Evolutionary conservation across 495 filamentous ascomycete species (phyloP), one percentile per base, ranked within the genome.

Genomic region (Daldinia bambusicola): DNA sequence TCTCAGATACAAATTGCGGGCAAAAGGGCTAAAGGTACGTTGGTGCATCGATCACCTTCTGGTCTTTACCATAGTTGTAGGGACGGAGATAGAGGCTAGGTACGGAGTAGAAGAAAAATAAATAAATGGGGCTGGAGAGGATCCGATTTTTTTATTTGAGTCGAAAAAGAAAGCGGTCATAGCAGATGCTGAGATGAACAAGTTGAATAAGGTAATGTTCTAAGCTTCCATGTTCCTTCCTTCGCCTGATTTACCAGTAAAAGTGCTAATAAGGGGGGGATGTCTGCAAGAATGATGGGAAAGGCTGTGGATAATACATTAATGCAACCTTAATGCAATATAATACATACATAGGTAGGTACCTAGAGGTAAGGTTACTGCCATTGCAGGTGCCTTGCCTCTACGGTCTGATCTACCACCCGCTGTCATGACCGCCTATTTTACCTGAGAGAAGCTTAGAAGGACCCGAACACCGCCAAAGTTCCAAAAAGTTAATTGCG

Each of bases 1-100:
- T 69, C 61, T 73, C 62, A 66, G 57, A 68, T 68, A 52, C 52
- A 63, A 69, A 66, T 55, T 61, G 56, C 55, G 58, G 63, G 43
- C 18, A 20, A 48, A 48, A 48, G 18, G 43, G 16, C 22, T 16
- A 34, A 4, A 48, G 43, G 18, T 52, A 22, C 50, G 9, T 30
- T 32, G n/a, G 20, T 14, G 50, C 50, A 52, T 52, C 20, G 50
- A 31, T 52, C 50, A 31, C 26, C 31, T 52, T 22, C 5, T 52
- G 50, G 22, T 31, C 50, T 22, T 52, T 9, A 31, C n/a, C n/a
- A 26, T 26, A 26, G 26, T 26, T 26, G 40, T 12, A 36, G 7
- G 55, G 34, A 31, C 26, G 63, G 30, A 65, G 51, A 50, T n/a
- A 20, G 32, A 34, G 3, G n/a, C n/a, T 26, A 26, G 26, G 26